Evolutionary conservation across 2,329 filamentous ascomycete genomes (phyloP).

Genomic region (Apiospora phragmitis): DNA sequence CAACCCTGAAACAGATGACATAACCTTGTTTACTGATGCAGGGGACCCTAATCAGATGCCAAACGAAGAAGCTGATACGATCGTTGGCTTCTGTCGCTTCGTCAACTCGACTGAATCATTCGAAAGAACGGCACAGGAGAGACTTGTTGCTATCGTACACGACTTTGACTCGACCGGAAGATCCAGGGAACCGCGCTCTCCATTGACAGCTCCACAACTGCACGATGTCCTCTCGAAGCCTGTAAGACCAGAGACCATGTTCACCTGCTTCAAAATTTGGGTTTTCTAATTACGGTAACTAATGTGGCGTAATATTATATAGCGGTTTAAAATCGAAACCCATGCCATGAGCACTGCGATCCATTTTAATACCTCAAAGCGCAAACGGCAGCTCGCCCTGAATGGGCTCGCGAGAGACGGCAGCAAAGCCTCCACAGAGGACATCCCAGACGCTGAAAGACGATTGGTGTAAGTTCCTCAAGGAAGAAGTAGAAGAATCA

Average conservation of each 20-base stretch:
- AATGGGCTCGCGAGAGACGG: neutral
- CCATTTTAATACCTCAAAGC: neutral
- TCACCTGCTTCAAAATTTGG: no score
- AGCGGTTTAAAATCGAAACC: neutral
- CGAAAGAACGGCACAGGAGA: neutral
- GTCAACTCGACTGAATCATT: neutral
- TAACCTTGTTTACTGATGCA: neutral
- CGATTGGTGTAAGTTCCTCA: neutral
- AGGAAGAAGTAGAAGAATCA: rapidly evolving
- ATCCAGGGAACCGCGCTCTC: neutral
- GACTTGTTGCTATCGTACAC: neutral
- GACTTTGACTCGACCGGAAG: neutral
- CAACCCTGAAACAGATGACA: neutral
- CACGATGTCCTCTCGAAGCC: neutral
- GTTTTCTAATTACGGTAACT: no score
- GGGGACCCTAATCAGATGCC: neutral
- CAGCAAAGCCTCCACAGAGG: neutral
- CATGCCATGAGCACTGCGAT: neutral
- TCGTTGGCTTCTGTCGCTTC: neutral
- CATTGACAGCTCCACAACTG: neutral
- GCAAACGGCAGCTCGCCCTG: no score
- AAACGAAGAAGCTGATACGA: neutral
- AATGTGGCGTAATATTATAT: neutral
- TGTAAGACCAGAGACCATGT: neutral
- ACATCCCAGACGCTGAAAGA: neutral